phyloP scores from a whole-genome alignment of 352 stramenopile genomes.

The Blastocystis sp. region DNA sequence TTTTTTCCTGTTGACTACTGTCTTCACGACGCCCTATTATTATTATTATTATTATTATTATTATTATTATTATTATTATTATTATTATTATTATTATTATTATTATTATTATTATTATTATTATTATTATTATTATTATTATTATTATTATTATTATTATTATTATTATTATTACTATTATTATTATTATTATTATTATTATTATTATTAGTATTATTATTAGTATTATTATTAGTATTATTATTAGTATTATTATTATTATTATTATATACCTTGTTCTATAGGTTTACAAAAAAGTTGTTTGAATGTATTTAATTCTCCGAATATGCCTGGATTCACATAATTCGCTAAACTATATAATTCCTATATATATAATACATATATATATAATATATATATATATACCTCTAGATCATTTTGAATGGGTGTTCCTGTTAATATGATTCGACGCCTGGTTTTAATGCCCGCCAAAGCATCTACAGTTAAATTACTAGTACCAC shows the following conservation, averaged over 20 bases:
- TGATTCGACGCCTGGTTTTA: slow-evolving; percentile 40
- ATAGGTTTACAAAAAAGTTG: slow-evolving; percentile 49
- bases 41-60: too few species aligned
- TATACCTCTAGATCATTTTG: slow-evolving; percentile 48
- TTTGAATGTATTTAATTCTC: slow-evolving; percentile 47
- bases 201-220: too few species aligned
- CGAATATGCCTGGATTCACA: slow-evolving; percentile 48
- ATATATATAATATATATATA: background rate
- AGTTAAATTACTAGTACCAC: slow-evolving; percentile 42
- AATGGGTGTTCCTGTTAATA: slow-evolving; percentile 50
- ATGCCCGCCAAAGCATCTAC: slow-evolving; percentile 20
- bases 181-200: too few species aligned
- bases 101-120: too few species aligned
- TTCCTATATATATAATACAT: slow-evolving; percentile 44
- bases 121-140: too few species aligned
- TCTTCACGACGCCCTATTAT: slow-evolving; percentile 1
- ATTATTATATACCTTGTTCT: too few species aligned
- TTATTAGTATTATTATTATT: too few species aligned
- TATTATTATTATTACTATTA: too few species aligned
- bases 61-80: too few species aligned
- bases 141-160: too few species aligned
- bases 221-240: too few species aligned
- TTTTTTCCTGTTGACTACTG: background rate
- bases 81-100: too few species aligned
- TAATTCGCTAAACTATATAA: slow-evolving; percentile 53